Percentiles rank a stretch among this genome's conserved stretches.
These are phyloP conservation scores for Daldinia childiae DNA, from an alignment of 495 filamentous ascomycete species.

Conservation along the genomic window DNA sequence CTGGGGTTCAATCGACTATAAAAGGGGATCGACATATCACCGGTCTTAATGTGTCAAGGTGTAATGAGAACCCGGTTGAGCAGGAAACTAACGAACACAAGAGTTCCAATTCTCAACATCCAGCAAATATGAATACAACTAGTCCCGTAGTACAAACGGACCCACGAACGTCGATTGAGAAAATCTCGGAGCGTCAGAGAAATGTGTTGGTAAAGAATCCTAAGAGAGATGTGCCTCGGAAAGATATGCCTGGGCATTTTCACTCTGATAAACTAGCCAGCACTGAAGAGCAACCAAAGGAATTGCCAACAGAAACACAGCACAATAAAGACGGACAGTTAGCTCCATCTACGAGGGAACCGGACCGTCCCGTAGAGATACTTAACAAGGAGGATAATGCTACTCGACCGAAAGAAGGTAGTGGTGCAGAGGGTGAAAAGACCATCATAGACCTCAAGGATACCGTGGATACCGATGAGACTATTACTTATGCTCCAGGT, in stretches of 20 bases:
- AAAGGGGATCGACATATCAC: neutral
- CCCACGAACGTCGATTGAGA: neutral
- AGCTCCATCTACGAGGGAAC: neutral
- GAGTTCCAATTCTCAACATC: neutral
- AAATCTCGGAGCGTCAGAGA: neutral
- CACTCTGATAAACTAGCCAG: neutral
- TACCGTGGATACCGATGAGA: slow-evolving; percentile 31
- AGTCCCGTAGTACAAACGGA: neutral
- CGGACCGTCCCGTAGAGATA: neutral
- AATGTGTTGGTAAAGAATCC: neutral
- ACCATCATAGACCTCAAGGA: neutral
- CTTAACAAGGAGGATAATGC: neutral
- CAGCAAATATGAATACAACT: neutral
- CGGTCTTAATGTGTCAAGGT: neutral
- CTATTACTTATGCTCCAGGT: slow-evolving; percentile 45
- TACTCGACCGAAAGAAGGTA: neutral
- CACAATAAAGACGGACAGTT: neutral
- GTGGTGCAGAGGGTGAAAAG: neutral
- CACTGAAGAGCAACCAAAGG: neutral
- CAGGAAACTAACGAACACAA: neutral
- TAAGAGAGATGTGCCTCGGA: neutral
- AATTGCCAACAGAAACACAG: neutral
- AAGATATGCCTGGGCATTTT: neutral
- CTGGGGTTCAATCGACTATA: neutral
- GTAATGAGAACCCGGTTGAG: neutral